phyloP scores from a whole-genome alignment of 371 early-diverging fungal species.

The Mucor racemosus region DNA sequence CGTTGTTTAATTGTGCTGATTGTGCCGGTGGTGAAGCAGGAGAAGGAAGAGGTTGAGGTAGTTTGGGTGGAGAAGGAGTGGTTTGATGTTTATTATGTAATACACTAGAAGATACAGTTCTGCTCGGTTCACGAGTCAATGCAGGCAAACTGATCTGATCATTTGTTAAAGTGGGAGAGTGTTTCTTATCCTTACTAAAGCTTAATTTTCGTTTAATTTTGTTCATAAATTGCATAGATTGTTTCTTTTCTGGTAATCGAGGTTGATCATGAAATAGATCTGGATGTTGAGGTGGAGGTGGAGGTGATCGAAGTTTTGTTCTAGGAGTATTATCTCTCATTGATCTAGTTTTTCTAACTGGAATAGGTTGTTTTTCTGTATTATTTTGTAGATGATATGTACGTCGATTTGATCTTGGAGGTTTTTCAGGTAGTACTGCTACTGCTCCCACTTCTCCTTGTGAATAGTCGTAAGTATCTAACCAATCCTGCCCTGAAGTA shows the following conservation, averaged over 20 bases:
- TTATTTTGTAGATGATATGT: slow-evolving; percentile 2
- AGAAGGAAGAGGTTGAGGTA: not conserved
- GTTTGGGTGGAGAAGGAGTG: not conserved
- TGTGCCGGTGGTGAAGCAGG: not conserved
- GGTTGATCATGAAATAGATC: not conserved
- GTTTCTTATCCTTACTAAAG: slow-evolving; percentile 7
- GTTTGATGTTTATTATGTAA: not conserved
- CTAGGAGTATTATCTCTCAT: slow-evolving; percentile 11
- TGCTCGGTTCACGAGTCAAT: slow-evolving; percentile 5
- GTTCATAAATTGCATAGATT: slow-evolving; percentile 5
- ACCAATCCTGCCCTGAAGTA: slow-evolving; percentile 15
- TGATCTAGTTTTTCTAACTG: slow-evolving; percentile 21
- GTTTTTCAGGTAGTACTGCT: not conserved
- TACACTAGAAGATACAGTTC: slow-evolving; percentile 13
- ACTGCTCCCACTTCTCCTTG: not conserved
- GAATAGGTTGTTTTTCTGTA: not conserved
- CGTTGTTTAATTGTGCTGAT: not conserved
- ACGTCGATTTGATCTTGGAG: not conserved
- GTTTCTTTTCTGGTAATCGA: slow-evolving; percentile 5
- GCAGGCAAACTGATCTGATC: not conserved
- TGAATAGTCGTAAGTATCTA: slow-evolving; percentile 17
- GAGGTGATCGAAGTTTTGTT: slow-evolving; percentile 2
- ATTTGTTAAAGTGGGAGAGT: not conserved
- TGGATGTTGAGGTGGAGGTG: slow-evolving; percentile 19
- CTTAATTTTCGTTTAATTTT: slow-evolving; percentile 21